These are phyloP conservation scores for Candida labiduridarum DNA, from an alignment of 1,139 yeast genomes.

Conservation along the genomic window DNA sequence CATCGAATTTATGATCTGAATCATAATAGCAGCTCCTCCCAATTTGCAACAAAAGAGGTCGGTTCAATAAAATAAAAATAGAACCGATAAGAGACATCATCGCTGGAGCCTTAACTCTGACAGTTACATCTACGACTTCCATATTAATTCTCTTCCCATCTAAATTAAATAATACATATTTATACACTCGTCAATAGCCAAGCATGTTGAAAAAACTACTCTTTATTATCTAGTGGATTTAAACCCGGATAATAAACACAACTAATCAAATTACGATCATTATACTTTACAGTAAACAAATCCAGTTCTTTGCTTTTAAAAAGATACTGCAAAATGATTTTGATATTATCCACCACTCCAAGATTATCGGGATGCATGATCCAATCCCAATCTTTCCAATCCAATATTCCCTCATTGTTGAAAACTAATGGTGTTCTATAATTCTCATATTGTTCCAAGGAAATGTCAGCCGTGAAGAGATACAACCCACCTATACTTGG, in stretches of 20 bases:
- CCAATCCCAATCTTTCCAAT: conserved; percentile 48
- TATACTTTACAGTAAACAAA: conserved; percentile 25
- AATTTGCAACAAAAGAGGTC: too few species aligned
- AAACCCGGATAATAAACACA: conserved; percentile 18
- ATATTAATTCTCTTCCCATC: too few species aligned
- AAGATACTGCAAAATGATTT: conserved; percentile 28
- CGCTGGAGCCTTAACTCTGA: too few species aligned
- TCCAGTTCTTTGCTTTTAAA: conserved; percentile 26
- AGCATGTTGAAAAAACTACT: too few species aligned
- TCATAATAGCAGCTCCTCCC: too few species aligned
- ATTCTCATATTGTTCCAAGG: conserved; percentile 24
- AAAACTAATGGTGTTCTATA: conserved; percentile 29
- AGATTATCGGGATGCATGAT: conserved; percentile 37
- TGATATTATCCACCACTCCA: conserved; percentile 47
- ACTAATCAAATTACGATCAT: conserved; percentile 19
- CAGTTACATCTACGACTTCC: too few species aligned
- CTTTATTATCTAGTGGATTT: conserved; percentile 7
- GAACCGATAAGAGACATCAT: too few species aligned
- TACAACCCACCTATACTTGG: conserved; percentile 42
- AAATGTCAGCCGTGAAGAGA: conserved; percentile 41
- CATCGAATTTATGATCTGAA: too few species aligned
- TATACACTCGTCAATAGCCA: neutral
- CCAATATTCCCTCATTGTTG: conserved; percentile 46
- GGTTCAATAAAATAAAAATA: too few species aligned
- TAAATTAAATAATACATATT: neutral